Evolutionary conservation across 2,329 filamentous ascomycete genomes (phyloP), one percentile per base, ranked within the genome.

Genomic region (Apiospora rasikravindrae): DNA sequence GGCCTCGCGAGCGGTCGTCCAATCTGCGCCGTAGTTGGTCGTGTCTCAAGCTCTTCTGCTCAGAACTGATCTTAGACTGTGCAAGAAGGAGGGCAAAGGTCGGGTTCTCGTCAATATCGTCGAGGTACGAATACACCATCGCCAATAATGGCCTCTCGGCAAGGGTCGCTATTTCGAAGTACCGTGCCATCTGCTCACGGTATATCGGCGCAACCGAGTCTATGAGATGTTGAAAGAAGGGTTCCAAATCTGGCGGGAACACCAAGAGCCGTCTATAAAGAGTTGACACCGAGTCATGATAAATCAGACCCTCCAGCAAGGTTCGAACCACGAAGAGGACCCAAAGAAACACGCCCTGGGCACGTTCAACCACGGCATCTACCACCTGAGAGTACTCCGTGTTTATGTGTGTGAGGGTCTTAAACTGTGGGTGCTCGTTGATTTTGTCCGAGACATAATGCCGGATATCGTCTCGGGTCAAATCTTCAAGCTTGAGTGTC

Each of bases 281-380:
- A 22, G 37, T 45, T 10, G 11, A 22, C 22, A 45, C 24, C 11
- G 37, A 44, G 19, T 67, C 64, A 16, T 67, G 37, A n/a, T 26
- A 67, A 8, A n/a, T 42, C 24, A 42, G 13, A 8, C 64, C 40
- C n/a, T 67, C 10, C 10, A 67, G 13, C 37, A 67, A 29, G n/a
- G 8, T 26, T 5, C 40, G 37, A 24, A 67, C 37, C 37, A 44
- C 64, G 4, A 67, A n/a, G 19, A 19, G 26, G 4, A 67, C 64
- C 64, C 64, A 67, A 5, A 67, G 64, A 42, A 67, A 67, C 11
- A 67, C 64, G 11, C 64, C 64, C 22, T 67, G 64, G 2, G 64
- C 64, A 5, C 42, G 37, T 1, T 45, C 4, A 8, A 45, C 64
- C 26, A 67, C 64, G n/a, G n/a, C 37, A 26, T 67, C 19, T 7